Conservation (phyloP, 208 protist genomes). For the Leishmania lainsoni region DNA sequence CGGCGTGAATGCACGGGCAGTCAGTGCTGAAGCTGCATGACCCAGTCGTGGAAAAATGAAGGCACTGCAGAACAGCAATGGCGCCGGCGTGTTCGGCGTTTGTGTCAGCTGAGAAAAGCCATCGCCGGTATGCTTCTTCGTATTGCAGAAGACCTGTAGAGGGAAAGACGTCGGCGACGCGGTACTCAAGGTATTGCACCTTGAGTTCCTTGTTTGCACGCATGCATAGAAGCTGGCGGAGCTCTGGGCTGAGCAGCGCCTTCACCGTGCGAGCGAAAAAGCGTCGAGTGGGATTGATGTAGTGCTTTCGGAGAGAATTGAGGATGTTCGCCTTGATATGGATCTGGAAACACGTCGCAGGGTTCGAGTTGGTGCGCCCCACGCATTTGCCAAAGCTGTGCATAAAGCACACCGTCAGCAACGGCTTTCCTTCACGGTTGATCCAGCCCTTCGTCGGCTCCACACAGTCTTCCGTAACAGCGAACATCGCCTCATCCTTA, state of each 20-base stretch:
- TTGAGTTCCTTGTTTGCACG: slow-evolving; percentile 49
- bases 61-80: slow-evolving; percentile 42
- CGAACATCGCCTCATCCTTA: slow-evolving; percentile 44
- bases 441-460: slow-evolving; percentile 59
- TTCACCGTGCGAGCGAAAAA: slow-evolving; percentile 62
- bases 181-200: slow-evolving; percentile 68
- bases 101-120: slow-evolving; percentile 49
- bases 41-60: slow-evolving; percentile 38
- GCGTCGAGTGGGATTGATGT: slow-evolving; percentile 39
- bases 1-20: slow-evolving; percentile 49
- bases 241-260: slow-evolving; percentile 40
- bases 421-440: slow-evolving; percentile 48
- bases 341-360: slow-evolving; percentile 58
- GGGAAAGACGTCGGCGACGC: slow-evolving; percentile 44
- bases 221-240: slow-evolving; percentile 48
- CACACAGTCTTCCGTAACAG: slow-evolving; percentile 54
- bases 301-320: slow-evolving; percentile 47
- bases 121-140: slow-evolving; percentile 50
- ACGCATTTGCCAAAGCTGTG: slow-evolving; percentile 65
- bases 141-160: slow-evolving; percentile 48
- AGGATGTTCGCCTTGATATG: slow-evolving; percentile 51
- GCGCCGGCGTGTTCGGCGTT: slow-evolving; percentile 22
- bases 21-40: slow-evolving; percentile 37
- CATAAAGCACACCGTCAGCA: slow-evolving; percentile 67
- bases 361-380: slow-evolving; percentile 43